These are phyloP conservation scores for Aspergillus neoniger DNA, from an alignment of 2,329 filamentous ascomycete species.

Conservation along the genomic window DNA sequence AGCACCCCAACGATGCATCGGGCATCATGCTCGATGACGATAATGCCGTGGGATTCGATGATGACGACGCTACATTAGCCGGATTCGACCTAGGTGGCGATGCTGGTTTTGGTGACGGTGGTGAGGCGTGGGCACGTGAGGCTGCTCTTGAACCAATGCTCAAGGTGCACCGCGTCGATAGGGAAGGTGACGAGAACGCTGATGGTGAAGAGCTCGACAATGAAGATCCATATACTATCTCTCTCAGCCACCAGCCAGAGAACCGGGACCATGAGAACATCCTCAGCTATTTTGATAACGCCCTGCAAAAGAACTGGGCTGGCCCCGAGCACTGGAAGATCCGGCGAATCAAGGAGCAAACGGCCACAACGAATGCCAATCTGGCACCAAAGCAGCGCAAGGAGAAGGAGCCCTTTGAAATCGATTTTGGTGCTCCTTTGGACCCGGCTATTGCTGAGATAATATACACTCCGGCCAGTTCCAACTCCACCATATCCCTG, in stretches of 20 bases:
- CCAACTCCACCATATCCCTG: constrained; percentile 77
- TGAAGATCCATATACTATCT: constrained; percentile 74
- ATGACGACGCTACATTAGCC: constrained; percentile 71
- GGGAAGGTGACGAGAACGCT: constrained; percentile 56
- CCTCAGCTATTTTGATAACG: constrained; percentile 96
- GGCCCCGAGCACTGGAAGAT: constrained; percentile 99
- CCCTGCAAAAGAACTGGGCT: constrained; percentile 94
- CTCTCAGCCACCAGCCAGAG: constrained; percentile 70
- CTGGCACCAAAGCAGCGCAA: constrained; percentile 67
- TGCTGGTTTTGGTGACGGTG: constrained; percentile 89
- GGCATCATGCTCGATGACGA: constrained; percentile 86
- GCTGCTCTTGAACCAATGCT: constrained; percentile 84
- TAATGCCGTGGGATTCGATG: constrained; percentile 77
- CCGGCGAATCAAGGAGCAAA: constrained; percentile 80
- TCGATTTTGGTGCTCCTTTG: constrained; percentile 81
- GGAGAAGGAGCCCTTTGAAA: constrained; percentile 94
- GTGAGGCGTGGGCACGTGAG: constrained; percentile 91
- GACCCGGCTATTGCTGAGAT: constrained; percentile 69
- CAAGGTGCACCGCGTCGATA: constrained; percentile 64
- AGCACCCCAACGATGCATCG: constrained; percentile 66
- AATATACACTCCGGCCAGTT: constrained; percentile 78
- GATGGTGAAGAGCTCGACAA: constrained; percentile 62
- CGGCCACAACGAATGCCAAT: constrained; percentile 50
- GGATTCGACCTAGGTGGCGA: constrained; percentile 70
- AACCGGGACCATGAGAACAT: constrained; percentile 85